Base-by-base conservation (phyloP, 352 stramenopile genomes). In the Globisporangium recalcitrans region DNA sequence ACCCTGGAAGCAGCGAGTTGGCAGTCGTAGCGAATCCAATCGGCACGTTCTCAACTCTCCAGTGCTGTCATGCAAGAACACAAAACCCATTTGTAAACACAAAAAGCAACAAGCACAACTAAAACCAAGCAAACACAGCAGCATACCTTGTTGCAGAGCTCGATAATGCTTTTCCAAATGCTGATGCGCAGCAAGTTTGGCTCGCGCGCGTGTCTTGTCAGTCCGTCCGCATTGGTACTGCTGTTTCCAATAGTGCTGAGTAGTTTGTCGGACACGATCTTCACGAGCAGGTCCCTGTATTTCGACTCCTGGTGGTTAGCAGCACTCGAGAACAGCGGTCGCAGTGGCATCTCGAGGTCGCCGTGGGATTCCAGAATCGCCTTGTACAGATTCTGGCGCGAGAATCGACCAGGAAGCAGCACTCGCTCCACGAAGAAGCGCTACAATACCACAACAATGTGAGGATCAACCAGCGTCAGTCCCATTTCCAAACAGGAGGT, bases 111-210 rank as follows among this genome's bases (percentile, higher is more conserved):
- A 19, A 46, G 44, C 9, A 21, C 7, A 22, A 22, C n/a, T 19
- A 21, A 21, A 21, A n/a, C n/a, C n/a, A n/a, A n/a, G n/a, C n/a
- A 16, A 40, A 11, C 9, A 40, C 7, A n/a, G 27, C 6, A 67
- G 3, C 44, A 11, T 26, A 73, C 64, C 56, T 89, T 88, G 5
- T 74, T 85, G 52, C 82, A 92, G 19, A 90, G 64, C 3, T 81
- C 73, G 31, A 91, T 74, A 14, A 91, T 72, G 11, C 74, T 72
- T 44, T 86, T 84, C 82, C 82, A 91, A 7, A 88, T 72, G 6
- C 62, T 34, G 49, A 90, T 79, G 16, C 82, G 82, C 34, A 78
- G 40, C 1, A 76, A 31, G 58, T 60, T 72, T 1, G 72, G 70
- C 0, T 73, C 29, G 32, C 59, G 64, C 22, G 58, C 68, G 57